Percentiles rank a stretch among this genome's conserved stretches.
These are phyloP conservation scores for Pseudoperonospora humuli DNA, from an alignment of 352 stramenopile genomes.

Conservation along the genomic window DNA sequence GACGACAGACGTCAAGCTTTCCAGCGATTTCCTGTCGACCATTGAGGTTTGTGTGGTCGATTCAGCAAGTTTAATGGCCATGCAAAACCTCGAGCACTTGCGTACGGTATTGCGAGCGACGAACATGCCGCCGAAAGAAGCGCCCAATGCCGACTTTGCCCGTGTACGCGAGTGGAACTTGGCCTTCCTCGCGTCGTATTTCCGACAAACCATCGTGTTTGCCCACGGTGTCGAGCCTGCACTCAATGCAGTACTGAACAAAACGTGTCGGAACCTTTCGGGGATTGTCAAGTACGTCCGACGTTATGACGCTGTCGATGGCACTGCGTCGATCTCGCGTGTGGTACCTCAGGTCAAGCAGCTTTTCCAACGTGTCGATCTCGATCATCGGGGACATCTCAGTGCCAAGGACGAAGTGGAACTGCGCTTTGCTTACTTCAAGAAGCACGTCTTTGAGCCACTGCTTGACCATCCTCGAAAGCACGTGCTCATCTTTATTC, in stretches of 20 bases:
- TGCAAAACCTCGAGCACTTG: slow-evolving; percentile 80
- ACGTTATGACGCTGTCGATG: slow-evolving; percentile 43
- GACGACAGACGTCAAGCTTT: slow-evolving; percentile 33
- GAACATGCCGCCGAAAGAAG: slow-evolving; percentile 62
- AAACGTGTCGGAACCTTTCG: slow-evolving; percentile 46
- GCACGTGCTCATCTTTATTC: slow-evolving; percentile 73
- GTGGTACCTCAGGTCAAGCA: slow-evolving; percentile 70
- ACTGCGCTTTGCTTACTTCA: slow-evolving; percentile 67
- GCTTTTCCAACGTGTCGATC: slow-evolving; percentile 74
- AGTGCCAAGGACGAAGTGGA: slow-evolving; percentile 44
- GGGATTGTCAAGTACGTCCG: slow-evolving; percentile 49
- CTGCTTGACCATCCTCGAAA: slow-evolving; percentile 60
- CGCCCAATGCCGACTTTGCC: slow-evolving; percentile 63
- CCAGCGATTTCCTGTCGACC: slow-evolving; percentile 58
- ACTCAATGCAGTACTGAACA: slow-evolving; percentile 51
- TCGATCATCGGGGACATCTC: slow-evolving; percentile 18
- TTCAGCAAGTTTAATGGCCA: slow-evolving; percentile 65
- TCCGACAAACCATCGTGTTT: slow-evolving; percentile 69
- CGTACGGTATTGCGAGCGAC: slow-evolving; percentile 48
- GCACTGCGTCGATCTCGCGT: slow-evolving; percentile 43
- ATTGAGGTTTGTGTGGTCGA: slow-evolving; percentile 81
- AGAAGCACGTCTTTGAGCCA: slow-evolving; percentile 68
- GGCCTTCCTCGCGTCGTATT: slow-evolving; percentile 55
- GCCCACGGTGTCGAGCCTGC: slow-evolving; percentile 50
- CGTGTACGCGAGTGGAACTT: slow-evolving; percentile 72